These are phyloP conservation scores for Debaryomycetaceae sp. DNA, from an alignment of 1,139 yeast genomes.

Conservation along the genomic window DNA sequence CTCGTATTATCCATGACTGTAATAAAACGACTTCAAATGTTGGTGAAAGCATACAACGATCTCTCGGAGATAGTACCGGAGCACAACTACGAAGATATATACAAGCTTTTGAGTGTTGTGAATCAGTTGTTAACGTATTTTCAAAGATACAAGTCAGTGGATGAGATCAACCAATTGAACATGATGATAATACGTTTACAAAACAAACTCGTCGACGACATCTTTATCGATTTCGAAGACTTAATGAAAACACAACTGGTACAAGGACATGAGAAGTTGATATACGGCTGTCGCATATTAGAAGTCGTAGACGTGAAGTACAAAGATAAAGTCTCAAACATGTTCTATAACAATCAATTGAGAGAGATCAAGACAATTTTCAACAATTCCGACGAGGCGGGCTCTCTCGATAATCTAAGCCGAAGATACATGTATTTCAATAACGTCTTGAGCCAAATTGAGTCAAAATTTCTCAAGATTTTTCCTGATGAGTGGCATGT, in stretches of 20 bases:
- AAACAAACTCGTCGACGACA: slow-evolving; percentile 63
- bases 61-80: slow-evolving; percentile 46
- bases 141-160: slow-evolving; percentile 78
- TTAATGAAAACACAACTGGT: slow-evolving; percentile 18
- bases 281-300: slow-evolving; percentile 67
- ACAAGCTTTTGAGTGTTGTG: slow-evolving; percentile 69
- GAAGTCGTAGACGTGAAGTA: slow-evolving; percentile 63
- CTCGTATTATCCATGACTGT: slow-evolving; percentile 81
- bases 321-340: slow-evolving; percentile 59
- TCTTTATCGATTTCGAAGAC: slow-evolving; percentile 70
- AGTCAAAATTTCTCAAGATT: slow-evolving; percentile 44
- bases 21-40: slow-evolving; percentile 81
- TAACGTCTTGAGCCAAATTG: slow-evolving; percentile 61
- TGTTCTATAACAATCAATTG: slow-evolving; percentile 72
- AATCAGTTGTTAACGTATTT: slow-evolving; percentile 74
- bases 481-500: slow-evolving; percentile 78
- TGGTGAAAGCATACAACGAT: slow-evolving; percentile 72
- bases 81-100: slow-evolving; percentile 62
- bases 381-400: slow-evolving; percentile 82
- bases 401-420: slow-evolving; percentile 80
- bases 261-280: slow-evolving; percentile 27
- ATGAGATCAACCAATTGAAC: slow-evolving; percentile 71
- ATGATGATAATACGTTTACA: slow-evolving; percentile 63
- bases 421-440: slow-evolving; percentile 81
- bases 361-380: slow-evolving; percentile 76